Base-by-base conservation (phyloP, 805 yeast species). In the Cyberlindnera galapagoensis region DNA sequence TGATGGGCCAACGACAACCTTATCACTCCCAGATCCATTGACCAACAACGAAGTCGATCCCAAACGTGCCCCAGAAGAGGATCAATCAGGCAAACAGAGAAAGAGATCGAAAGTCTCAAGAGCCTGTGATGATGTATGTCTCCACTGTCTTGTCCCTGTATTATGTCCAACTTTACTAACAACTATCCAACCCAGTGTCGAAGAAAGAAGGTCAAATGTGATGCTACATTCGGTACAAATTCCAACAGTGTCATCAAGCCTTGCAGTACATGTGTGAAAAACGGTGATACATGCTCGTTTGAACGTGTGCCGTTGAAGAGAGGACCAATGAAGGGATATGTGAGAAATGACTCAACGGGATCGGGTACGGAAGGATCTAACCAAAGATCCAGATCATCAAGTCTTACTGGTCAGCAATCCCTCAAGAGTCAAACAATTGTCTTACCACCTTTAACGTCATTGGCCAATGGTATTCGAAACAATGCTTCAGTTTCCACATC, bases 271-370 rank as follows among this genome's bases (percentile, higher is more conserved):
- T 82, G 94, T 54, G 50, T 58, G 11, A 76, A 74, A 49, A 74
- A 66, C 45, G 67, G 65, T 28, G 86, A 79, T 28, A 51, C 48
- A 3, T 82, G 94, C 52, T 64, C 80, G 2, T 82, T 80, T 51
- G 76, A 78, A 15, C 62, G 90, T 30, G 67, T 77, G 2, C 94
- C 88, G 0, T 52, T 82, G 51, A 82, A 82, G 46, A 59, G 94
- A 44, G 94, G 94, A 0, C 94, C 94, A 0, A 67, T 80, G 1
- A 82, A 80, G 47, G 90, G 90, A 2, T 78, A 73, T 42, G 62
- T 65, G 26, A 41, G 38, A 29, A 34, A 25, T 14, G 44, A 40
- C 14, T 34, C n/a, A n/a, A n/a, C n/a, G n/a, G n/a, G n/a, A n/a
- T n/a, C 39, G 3, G 34, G 31, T 16, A 29, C 36, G n/a, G 42